These are phyloP conservation scores for Cardamine resedifolia DNA, from an alignment of 345 rosid species.

Conservation along the genomic window DNA sequence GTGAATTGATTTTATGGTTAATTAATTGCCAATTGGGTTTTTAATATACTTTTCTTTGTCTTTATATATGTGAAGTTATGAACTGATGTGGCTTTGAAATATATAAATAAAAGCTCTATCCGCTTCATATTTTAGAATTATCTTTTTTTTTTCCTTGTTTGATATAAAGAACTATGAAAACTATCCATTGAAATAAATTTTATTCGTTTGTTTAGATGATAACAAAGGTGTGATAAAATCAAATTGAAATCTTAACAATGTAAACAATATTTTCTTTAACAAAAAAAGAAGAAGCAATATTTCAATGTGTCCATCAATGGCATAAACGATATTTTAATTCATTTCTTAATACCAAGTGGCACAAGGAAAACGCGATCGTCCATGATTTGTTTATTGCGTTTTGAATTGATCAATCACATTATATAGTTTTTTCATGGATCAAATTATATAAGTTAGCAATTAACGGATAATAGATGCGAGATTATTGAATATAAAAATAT, in stretches of 20 bases:
- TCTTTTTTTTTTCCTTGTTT: background rate
- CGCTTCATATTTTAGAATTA: background rate
- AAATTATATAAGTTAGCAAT: background rate
- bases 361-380: conserved; percentile 5
- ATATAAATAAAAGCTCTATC: background rate
- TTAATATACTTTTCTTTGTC: background rate
- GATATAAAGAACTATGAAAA: background rate
- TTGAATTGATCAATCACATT: background rate
- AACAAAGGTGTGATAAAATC: background rate
- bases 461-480: conserved; percentile 14
- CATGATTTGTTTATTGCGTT: background rate
- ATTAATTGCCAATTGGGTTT: background rate
- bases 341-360: conserved; percentile 27
- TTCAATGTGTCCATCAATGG: background rate
- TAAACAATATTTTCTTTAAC: too few species aligned
- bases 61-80: background rate
- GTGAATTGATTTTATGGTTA: conserved; percentile 1
- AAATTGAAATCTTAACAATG: background rate
- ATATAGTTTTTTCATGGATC: background rate
- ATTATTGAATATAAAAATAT: background rate
- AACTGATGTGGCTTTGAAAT: background rate
- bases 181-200: background rate
- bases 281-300: too few species aligned
- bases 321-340: background rate
- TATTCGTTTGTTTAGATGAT: background rate